phyloP scores from a whole-genome alignment of 371 early-diverging fungal species.

The Mucor mucedo region DNA sequence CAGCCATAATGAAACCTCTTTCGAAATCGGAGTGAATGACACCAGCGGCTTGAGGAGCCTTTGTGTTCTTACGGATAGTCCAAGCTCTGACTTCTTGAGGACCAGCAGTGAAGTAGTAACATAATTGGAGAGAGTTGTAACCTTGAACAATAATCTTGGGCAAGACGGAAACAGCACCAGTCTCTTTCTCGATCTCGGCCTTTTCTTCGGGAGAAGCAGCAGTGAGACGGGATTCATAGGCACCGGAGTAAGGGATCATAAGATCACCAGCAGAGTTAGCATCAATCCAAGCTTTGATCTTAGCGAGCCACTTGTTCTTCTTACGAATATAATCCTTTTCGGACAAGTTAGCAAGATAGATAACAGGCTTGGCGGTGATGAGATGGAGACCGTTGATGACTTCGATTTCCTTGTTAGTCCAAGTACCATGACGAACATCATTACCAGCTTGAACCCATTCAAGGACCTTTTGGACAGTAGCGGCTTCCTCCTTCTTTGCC shows the following conservation, averaged over 20 bases:
- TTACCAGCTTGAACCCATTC: slow-evolving; percentile 78
- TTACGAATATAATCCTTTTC: slow-evolving; percentile 88
- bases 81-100: slow-evolving; percentile 95
- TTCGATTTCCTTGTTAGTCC: slow-evolving; percentile 92
- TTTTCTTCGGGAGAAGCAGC: slow-evolving; percentile 62
- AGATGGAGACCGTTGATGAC: slow-evolving; percentile 91
- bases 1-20: slow-evolving; percentile 97
- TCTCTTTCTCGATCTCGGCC: slow-evolving; percentile 64
- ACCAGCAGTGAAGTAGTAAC: slow-evolving; percentile 98
- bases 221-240: slow-evolving; percentile 71
- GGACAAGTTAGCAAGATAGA: slow-evolving; percentile 95
- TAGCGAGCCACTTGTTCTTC: slow-evolving; percentile 92
- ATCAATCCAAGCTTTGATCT: slow-evolving; percentile 94
- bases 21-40: slow-evolving; percentile 94
- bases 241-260: slow-evolving; percentile 91
- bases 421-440: slow-evolving; percentile 88
- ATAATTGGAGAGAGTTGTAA: slow-evolving; percentile 87
- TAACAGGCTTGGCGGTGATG: slow-evolving; percentile 97
- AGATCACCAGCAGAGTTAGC: slow-evolving; percentile 84
- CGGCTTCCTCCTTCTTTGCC: slow-evolving; percentile 89
- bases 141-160: slow-evolving; percentile 94
- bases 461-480: slow-evolving; percentile 74
- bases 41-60: slow-evolving; percentile 97
- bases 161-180: slow-evolving; percentile 69
- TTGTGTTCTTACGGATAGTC: slow-evolving; percentile 92